Percentiles rank a stretch among this genome's conserved stretches.
Evolutionary conservation across 106 monocot species (phyloP).

Genomic region (Triglochin maritima): DNA sequence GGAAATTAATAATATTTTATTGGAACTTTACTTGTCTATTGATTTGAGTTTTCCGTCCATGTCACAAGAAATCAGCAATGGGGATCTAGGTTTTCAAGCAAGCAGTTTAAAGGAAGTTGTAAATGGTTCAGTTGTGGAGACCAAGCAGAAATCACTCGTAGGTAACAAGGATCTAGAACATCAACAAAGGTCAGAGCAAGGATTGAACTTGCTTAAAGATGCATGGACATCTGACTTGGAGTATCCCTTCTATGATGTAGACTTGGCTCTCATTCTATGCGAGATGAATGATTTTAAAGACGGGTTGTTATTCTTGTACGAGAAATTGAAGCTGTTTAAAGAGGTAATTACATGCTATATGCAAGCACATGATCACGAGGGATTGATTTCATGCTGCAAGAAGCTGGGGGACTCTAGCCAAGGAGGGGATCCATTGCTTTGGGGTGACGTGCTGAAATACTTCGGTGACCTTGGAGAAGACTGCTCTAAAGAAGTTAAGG

Average conservation of each 20-base stretch:
- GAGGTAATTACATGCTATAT: constrained; percentile 90
- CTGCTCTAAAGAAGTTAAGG: constrained; percentile 95
- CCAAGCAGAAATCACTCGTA: constrained; percentile 16
- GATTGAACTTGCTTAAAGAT: constrained; percentile 62
- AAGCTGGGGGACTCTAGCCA: constrained; percentile 71
- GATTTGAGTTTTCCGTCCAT: constrained; percentile 59
- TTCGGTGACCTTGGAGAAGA: constrained; percentile 92
- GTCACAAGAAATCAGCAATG: constrained; percentile 40
- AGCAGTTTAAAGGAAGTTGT: constrained; percentile 21
- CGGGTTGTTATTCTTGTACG: constrained; percentile 80
- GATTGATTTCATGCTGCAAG: constrained; percentile 86
- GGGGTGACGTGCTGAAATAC: constrained; percentile 82
- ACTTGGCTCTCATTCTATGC: constrained; percentile 87
- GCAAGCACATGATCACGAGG: constrained; percentile 84
- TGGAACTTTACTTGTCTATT: constrained; percentile 82
- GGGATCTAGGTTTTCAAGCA: constrained; percentile 11
- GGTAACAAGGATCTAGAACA: constrained; percentile 28
- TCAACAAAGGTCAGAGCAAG: constrained; percentile 55
- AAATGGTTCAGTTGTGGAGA: constrained; percentile 28
- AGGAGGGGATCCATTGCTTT: constrained; percentile 87
- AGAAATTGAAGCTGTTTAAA: constrained; percentile 93
- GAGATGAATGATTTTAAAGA: constrained; percentile 79
- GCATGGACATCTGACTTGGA: constrained; percentile 84
- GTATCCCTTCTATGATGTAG: constrained; percentile 78
- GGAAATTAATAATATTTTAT: constrained; percentile 87